Percentiles rank a stretch among this genome's conserved stretches.
Conservation (phyloP, 371 early-diverging fungal genomes). For the Mucor racemosus region DNA sequence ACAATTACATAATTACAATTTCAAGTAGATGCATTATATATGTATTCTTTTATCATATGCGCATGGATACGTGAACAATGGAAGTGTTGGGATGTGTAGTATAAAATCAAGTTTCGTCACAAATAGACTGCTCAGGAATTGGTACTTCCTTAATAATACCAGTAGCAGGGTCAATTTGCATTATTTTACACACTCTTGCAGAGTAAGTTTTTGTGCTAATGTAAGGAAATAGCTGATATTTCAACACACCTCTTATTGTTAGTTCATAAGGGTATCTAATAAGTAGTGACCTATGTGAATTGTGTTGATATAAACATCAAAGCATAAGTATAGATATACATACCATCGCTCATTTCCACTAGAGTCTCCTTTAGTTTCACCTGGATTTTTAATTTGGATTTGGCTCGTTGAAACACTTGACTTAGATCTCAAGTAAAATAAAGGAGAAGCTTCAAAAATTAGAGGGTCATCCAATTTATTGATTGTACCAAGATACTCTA, state of each 20-base stretch:
- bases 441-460: slow-evolving; percentile 42
- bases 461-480: slow-evolving; percentile 26
- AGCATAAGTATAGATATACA: background rate
- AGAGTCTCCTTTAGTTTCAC: slow-evolving; percentile 46
- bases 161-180: slow-evolving; percentile 47
- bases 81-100: background rate
- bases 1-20: no score
- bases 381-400: slow-evolving; percentile 66
- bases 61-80: no score
- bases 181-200: slow-evolving; percentile 48
- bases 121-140: slow-evolving; percentile 35
- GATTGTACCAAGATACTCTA: slow-evolving; percentile 27
- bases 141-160: slow-evolving; percentile 32
- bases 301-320: background rate
- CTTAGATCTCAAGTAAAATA: slow-evolving; percentile 26
- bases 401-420: slow-evolving; percentile 56
- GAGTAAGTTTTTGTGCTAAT: slow-evolving; percentile 28
- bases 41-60: no score
- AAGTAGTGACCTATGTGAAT: slow-evolving; percentile 48
- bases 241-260: slow-evolving; percentile 67
- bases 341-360: slow-evolving; percentile 57
- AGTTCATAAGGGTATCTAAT: slow-evolving; percentile 67
- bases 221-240: slow-evolving; percentile 54
- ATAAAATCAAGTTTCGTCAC: slow-evolving; percentile 26
- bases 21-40: no score